phyloP scores from a whole-genome alignment of 805 yeast species.

The Starmerella geochares region DNA sequence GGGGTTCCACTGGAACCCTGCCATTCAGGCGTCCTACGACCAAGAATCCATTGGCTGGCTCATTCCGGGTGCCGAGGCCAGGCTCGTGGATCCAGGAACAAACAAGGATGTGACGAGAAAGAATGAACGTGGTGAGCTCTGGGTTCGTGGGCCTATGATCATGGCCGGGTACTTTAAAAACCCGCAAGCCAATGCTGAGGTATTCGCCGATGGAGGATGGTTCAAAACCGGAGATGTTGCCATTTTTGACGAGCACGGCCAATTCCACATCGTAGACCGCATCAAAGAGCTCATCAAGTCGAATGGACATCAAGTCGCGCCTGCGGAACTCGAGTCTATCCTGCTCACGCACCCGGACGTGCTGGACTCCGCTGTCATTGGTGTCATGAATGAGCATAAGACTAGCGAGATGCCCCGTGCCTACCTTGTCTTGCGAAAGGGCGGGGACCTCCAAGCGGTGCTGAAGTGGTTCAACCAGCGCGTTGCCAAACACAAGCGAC shows the following conservation, averaged over 20 bases:
- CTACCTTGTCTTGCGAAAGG: constrained; percentile 27
- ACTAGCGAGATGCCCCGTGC: constrained; percentile 53
- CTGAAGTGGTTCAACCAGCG: constrained; percentile 31
- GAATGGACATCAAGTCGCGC: constrained; percentile 80
- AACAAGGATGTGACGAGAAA: constrained; percentile 41
- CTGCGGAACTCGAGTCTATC: constrained; percentile 88
- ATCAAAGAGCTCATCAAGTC: constrained; percentile 59
- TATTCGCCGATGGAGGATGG: constrained; percentile 41
- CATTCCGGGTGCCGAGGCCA: constrained; percentile 41
- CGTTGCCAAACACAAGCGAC: constrained; percentile 33
- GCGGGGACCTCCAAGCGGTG: constrained; percentile 24
- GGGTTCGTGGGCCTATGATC: constrained; percentile 48
- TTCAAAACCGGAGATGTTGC: constrained; percentile 52
- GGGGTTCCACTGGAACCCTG: constrained; percentile 32
- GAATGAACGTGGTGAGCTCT: constrained; percentile 45
- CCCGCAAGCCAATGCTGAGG: constrained; percentile 39
- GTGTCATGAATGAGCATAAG: constrained; percentile 59
- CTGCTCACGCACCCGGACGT: constrained; percentile 65
- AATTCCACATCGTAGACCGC: constrained; percentile 44
- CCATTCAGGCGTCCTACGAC: constrained; percentile 29
- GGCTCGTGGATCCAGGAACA: constrained; percentile 34
- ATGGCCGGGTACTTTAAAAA: constrained; percentile 44
- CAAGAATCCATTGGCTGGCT: constrained; percentile 42
- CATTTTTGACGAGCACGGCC: constrained; percentile 33
- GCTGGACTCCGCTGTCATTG: constrained; percentile 82